These are phyloP conservation scores for Cnidoscolus chayamansa DNA, from an alignment of 441 rosid species.

Conservation along the genomic window DNA sequence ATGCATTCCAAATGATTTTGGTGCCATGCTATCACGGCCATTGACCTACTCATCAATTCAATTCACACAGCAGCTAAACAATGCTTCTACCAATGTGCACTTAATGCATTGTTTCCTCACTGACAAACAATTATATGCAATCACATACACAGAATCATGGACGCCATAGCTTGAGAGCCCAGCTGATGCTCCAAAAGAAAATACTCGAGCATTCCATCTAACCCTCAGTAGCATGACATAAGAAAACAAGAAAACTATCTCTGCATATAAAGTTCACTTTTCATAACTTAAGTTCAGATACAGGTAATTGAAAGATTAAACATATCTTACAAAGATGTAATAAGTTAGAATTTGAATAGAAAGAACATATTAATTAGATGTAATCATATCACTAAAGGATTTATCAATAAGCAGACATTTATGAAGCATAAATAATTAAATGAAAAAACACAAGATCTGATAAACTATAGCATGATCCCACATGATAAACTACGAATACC, in stretches of 20 bases:
- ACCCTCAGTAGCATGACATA: conserved; percentile 5
- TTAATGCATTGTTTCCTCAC: not conserved
- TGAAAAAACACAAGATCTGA: not conserved
- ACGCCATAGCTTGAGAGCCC: not conserved
- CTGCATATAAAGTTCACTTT: not conserved
- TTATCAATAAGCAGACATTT: not conserved
- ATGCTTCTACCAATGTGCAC: not conserved
- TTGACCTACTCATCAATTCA: not conserved
- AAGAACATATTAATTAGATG: not conserved
- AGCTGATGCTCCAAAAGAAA: not conserved
- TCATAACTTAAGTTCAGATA: not conserved
- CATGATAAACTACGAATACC: no score
- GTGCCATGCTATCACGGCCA: not conserved
- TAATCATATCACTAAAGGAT: not conserved
- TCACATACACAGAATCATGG: not conserved
- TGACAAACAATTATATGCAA: no score
- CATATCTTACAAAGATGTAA: not conserved
- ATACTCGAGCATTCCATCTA: not conserved
- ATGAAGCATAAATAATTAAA: not conserved
- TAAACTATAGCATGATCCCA: not conserved
- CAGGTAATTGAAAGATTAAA: not conserved
- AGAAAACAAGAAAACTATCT: not conserved
- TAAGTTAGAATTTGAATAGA: not conserved
- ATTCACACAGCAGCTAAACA: not conserved
- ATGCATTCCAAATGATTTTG: not conserved